Evolutionary conservation across 495 filamentous ascomycete species (phyloP).

Genomic region (Aspergillus mulundensis): DNA sequence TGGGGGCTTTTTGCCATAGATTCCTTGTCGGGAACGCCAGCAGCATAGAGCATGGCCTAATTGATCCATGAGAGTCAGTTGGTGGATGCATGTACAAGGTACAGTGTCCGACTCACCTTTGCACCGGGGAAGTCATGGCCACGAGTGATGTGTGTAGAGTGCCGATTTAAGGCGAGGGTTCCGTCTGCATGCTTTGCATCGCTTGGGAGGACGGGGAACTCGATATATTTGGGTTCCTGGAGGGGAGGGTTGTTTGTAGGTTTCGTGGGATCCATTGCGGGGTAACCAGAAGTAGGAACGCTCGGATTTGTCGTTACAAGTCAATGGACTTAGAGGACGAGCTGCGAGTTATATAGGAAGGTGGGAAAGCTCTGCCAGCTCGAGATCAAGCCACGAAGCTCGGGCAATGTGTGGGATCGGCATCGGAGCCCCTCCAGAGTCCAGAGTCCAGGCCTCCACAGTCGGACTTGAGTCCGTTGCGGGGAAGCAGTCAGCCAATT

Average conservation of each 20-base stretch:
- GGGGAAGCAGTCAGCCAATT: slow-evolving; percentile 10
- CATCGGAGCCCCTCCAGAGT: slow-evolving; percentile 38
- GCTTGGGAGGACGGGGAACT: slow-evolving; percentile 56
- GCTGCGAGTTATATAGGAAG: background rate
- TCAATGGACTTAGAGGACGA: background rate
- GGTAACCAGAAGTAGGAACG: background rate
- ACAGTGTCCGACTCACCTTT: slow-evolving; percentile 50
- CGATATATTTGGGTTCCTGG: slow-evolving; percentile 53
- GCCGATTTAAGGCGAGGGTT: slow-evolving; percentile 62
- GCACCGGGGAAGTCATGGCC: slow-evolving; percentile 93
- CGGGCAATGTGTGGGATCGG: slow-evolving; percentile 4
- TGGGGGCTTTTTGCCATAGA: slow-evolving; percentile 90
- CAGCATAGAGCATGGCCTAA: slow-evolving; percentile 93
- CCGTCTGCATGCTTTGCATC: slow-evolving; percentile 57
- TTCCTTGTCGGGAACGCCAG: slow-evolving; percentile 77
- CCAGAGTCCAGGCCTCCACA: too few relatives aligned
- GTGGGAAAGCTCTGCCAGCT: background rate
- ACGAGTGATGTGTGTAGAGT: slow-evolving; percentile 66
- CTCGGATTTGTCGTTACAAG: background rate
- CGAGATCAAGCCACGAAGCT: background rate
- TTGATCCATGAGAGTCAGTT: background rate
- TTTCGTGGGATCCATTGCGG: slow-evolving; percentile 26
- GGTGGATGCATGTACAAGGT: background rate
- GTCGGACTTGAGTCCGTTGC: slow-evolving; percentile 28
- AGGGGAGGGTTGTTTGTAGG: slow-evolving; percentile 20